phyloP scores from a whole-genome alignment of 257 asterid species.

The Solanum acaule region DNA sequence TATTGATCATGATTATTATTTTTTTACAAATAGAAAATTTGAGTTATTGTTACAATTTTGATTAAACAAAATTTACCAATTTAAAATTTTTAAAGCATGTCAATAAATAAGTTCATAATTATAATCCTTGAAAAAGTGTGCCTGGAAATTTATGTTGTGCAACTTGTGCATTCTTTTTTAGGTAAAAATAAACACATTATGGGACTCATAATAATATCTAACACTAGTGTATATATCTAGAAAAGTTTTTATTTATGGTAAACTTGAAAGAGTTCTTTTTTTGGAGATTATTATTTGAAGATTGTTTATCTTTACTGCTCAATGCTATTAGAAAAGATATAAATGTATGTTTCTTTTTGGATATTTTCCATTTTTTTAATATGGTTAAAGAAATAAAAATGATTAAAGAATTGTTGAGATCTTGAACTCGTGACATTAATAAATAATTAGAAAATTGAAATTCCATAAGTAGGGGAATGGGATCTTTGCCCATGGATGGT shows the following conservation, averaged over 20 bases:
- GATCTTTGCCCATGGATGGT: neutral
- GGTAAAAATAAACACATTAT: neutral
- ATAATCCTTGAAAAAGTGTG: neutral
- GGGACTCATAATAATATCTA: neutral
- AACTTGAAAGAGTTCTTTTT: neutral
- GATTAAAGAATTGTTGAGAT: neutral
- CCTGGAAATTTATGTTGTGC: neutral
- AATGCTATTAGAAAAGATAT: neutral
- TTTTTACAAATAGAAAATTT: neutral
- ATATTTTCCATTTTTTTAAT: neutral
- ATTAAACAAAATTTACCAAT: neutral
- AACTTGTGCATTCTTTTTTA: neutral
- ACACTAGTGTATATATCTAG: neutral
- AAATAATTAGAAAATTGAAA: neutral
- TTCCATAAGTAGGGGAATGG: neutral
- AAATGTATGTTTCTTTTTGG: neutral
- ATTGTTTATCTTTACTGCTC: neutral
- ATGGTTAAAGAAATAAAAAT: neutral
- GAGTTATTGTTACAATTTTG: neutral
- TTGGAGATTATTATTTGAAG: neutral
- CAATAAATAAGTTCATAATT: neutral
- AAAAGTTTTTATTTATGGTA: neutral
- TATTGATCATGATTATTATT: no score
- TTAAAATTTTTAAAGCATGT: neutral
- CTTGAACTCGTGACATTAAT: neutral